A percentile compares a stretch with the other conserved stretches of the same genome.
phyloP scores from a whole-genome alignment of 176 grass and related monocot species.

The Oryza meyeriana region DNA sequence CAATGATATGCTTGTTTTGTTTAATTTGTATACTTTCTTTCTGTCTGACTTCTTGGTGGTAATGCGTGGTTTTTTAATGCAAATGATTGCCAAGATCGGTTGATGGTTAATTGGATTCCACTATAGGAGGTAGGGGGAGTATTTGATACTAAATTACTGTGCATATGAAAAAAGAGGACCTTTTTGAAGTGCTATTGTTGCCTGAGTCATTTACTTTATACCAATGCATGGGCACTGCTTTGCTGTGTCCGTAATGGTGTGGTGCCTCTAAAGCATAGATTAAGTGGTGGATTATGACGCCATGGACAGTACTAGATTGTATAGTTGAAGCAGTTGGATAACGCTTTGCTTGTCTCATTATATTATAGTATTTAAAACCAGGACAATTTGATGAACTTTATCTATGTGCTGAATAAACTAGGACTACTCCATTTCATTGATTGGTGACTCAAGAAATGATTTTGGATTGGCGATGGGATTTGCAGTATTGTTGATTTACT shows the following conservation, averaged over 20 bases:
- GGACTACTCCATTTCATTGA: neutral
- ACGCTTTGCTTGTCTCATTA: constrained; percentile 34
- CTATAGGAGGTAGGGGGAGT: constrained; percentile 25
- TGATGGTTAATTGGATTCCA: constrained; percentile 55
- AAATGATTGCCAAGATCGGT: constrained; percentile 35
- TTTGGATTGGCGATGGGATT: neutral
- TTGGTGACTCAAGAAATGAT: constrained; percentile 11
- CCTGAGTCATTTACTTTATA: constrained; percentile 40
- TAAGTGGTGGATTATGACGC: constrained; percentile 33
- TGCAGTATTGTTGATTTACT: neutral
- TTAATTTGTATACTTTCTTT: neutral
- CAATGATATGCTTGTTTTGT: constrained; percentile 6
- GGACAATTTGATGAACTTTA: constrained; percentile 19
- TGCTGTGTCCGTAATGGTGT: neutral
- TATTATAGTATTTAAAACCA: constrained; percentile 1
- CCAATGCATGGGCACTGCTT: constrained; percentile 5
- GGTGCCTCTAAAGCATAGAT: constrained; percentile 42
- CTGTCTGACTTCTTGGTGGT: constrained; percentile 8
- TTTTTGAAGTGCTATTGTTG: constrained; percentile 41
- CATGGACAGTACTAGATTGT: constrained; percentile 25
- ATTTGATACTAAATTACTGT: constrained; percentile 8
- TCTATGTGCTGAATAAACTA: constrained; percentile 9
- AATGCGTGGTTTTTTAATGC: constrained; percentile 19
- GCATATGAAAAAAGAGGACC: constrained; percentile 10
- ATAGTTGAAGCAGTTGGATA: constrained; percentile 43